phyloP scores from a whole-genome alignment of 768 basidiomycete species.

The Tulasnella sp. region DNA sequence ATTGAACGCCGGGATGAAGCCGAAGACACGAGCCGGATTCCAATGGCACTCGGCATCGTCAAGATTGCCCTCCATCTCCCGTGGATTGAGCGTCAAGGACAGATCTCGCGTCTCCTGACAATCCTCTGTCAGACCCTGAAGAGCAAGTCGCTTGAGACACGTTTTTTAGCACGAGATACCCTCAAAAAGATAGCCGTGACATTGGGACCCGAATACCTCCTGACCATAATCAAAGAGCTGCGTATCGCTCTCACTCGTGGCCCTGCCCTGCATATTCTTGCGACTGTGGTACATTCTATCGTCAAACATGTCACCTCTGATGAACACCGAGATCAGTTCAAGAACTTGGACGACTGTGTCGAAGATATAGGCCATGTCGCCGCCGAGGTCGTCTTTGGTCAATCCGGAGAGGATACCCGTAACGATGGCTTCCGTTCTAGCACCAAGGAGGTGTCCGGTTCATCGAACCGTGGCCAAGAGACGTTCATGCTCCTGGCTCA shows the following conservation, averaged over 20 bases:
- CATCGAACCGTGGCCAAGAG: slow-evolving; percentile 75
- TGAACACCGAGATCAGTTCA: slow-evolving; percentile 44
- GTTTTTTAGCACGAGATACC: slow-evolving; percentile 77
- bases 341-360: slow-evolving; percentile 62
- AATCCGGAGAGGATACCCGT: slow-evolving; percentile 80
- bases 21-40: slow-evolving; percentile 80
- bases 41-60: slow-evolving; percentile 77
- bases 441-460: slow-evolving; percentile 81
- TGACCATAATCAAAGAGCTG: slow-evolving; percentile 65
- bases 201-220: slow-evolving; percentile 65
- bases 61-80: slow-evolving; percentile 79
- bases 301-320: slow-evolving; percentile 67
- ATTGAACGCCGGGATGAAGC: slow-evolving; percentile 74
- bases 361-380: slow-evolving; percentile 71
- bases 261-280: slow-evolving; percentile 88
- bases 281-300: slow-evolving; percentile 71
- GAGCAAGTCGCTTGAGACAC: slow-evolving; percentile 87
- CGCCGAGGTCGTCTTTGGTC: slow-evolving; percentile 86
- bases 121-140: slow-evolving; percentile 80
- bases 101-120: slow-evolving; percentile 68
- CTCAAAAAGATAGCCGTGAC: slow-evolving; percentile 65
- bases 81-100: slow-evolving; percentile 44
- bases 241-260: slow-evolving; percentile 79
- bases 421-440: slow-evolving; percentile 90
- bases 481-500: slow-evolving; percentile 74